These are phyloP conservation scores for Heliamphora ciliata DNA, from an alignment of 179 eudicot species.

Conservation along the genomic window DNA sequence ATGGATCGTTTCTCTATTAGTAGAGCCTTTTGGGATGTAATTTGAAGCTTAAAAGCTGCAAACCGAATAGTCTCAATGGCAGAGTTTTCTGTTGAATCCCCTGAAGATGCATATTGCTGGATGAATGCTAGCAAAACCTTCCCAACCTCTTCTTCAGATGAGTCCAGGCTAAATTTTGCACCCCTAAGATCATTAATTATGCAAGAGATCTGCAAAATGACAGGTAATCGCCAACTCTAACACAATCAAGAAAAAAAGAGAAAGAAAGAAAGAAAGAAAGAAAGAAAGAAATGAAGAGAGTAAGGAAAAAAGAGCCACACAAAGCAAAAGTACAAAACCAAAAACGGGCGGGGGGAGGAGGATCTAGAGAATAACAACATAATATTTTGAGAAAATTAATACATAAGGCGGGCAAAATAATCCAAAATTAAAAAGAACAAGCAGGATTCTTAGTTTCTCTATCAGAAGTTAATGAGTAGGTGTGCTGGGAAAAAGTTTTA, in stretches of 20 bases:
- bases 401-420: background rate
- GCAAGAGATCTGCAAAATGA: slow-evolving; percentile 52
- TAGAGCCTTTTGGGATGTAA: slow-evolving; percentile 54
- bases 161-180: slow-evolving; percentile 38
- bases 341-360: background rate
- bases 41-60: slow-evolving; percentile 48
- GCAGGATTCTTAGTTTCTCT: background rate
- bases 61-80: slow-evolving; percentile 44
- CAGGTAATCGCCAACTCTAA: background rate
- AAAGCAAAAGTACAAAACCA: background rate
- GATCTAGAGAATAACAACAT: background rate
- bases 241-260: background rate
- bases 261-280: background rate
- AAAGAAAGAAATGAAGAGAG: background rate
- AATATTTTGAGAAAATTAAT: background rate
- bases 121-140: slow-evolving; percentile 45
- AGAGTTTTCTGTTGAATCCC: slow-evolving; percentile 32
- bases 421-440: background rate
- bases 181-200: slow-evolving; percentile 39
- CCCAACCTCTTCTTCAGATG: slow-evolving; percentile 70
- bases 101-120: slow-evolving; percentile 34
- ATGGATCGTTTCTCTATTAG: slow-evolving; percentile 67
- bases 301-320: background rate
- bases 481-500: background rate
- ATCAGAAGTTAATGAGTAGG: background rate